These are phyloP conservation scores for Lentinula edodes DNA, from an alignment of 768 basidiomycete genomes.

Conservation along the genomic window DNA sequence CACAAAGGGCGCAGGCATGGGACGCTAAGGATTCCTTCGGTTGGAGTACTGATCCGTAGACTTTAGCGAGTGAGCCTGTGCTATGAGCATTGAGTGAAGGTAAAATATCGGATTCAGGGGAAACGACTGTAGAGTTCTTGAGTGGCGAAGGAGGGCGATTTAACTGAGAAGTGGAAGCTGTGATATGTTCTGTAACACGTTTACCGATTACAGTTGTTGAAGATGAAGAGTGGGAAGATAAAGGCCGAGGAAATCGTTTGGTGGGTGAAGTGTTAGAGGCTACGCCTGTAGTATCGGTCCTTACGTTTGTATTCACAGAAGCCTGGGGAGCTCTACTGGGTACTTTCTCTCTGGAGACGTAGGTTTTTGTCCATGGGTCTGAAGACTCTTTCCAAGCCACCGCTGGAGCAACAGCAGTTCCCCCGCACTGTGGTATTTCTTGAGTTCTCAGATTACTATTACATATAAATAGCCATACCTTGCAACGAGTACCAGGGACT, in stretches of 20 bases:
- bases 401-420: slow-evolving; percentile 71
- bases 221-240: slow-evolving; percentile 24
- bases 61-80: slow-evolving; percentile 56
- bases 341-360: slow-evolving; percentile 53
- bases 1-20: slow-evolving; percentile 65
- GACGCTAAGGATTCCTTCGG: slow-evolving; percentile 67
- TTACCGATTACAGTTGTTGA: slow-evolving; percentile 32
- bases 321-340: slow-evolving; percentile 25
- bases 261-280: slow-evolving; percentile 20
- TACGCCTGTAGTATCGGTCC: slow-evolving; percentile 11
- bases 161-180: slow-evolving; percentile 37
- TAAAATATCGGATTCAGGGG: slow-evolving; percentile 56
- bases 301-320: slow-evolving; percentile 12
- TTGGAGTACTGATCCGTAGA: slow-evolving; percentile 80
- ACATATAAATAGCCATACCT: not conserved
- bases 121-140: slow-evolving; percentile 45
- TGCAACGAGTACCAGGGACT: slow-evolving; percentile 61
- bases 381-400: slow-evolving; percentile 58
- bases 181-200: slow-evolving; percentile 55
- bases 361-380: slow-evolving; percentile 81
- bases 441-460: not conserved
- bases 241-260: slow-evolving; percentile 48
- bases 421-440: slow-evolving; percentile 47
- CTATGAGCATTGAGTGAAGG: slow-evolving; percentile 46
- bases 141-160: slow-evolving; percentile 52